Conservation (phyloP, 768 basidiomycete genomes). For the Phylloporus sp. region DNA sequence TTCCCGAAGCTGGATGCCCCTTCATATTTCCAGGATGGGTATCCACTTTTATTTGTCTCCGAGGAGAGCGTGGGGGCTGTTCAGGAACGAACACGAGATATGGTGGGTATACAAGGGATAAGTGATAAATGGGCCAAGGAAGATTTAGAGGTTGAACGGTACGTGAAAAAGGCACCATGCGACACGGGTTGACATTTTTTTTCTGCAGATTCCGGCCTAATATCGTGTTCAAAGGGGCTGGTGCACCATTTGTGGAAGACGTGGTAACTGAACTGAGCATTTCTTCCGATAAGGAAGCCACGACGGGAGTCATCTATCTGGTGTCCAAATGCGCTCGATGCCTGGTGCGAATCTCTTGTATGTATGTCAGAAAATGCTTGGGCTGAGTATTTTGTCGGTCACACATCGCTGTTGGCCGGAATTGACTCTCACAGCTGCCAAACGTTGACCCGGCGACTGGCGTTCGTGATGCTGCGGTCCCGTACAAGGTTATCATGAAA, state of each 20-base stretch:
- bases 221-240: conserved; percentile 60
- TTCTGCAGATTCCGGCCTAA: conserved; percentile 69
- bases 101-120: conserved; percentile 46
- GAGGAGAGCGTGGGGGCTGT: conserved; percentile 58
- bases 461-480: conserved; percentile 63
- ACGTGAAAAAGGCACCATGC: conserved; percentile 10
- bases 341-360: conserved; percentile 45
- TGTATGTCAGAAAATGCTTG: no score
- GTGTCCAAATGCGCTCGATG: conserved; percentile 71
- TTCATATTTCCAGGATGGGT: conserved; percentile 64
- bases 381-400: no score
- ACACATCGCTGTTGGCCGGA: no score
- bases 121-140: conserved; percentile 49
- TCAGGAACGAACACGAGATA: conserved; percentile 41
- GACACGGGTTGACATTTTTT: conserved; percentile 2
- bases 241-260: conserved; percentile 69
- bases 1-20: conserved; percentile 58
- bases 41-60: conserved; percentile 61
- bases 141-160: conserved; percentile 57
- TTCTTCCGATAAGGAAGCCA: conserved; percentile 31
- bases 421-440: conserved; percentile 52
- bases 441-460: conserved; percentile 67
- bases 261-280: conserved; percentile 58
- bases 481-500: conserved; percentile 71
- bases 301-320: conserved; percentile 39